Conservation (phyloP, 2,329 filamentous ascomycete genomes). For the Xylariaceae sp. region DNA sequence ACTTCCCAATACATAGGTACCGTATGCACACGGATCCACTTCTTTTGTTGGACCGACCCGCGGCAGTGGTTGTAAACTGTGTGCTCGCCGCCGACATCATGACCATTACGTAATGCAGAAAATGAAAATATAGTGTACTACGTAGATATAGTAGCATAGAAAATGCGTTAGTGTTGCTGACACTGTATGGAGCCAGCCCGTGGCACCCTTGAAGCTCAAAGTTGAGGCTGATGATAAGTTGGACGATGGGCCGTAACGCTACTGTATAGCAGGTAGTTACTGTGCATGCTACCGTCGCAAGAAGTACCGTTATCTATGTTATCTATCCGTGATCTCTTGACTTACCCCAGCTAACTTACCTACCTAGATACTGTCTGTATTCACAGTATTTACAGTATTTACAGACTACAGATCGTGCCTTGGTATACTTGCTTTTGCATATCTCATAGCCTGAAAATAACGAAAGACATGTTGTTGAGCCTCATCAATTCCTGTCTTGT, state of each 20-base stretch:
- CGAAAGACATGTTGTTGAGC: conserved; percentile 13
- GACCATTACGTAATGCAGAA: no score
- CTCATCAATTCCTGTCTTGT: not conserved
- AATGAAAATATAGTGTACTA: no score
- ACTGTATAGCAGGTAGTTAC: not conserved
- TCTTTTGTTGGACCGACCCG: conserved; percentile 31
- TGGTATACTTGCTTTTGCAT: no score
- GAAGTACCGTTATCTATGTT: no score
- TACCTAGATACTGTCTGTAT: not conserved
- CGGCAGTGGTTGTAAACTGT: conserved; percentile 33
- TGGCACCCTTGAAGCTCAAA: conserved; percentile 11
- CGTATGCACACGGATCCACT: conserved; percentile 17
- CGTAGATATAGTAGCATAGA: no score
- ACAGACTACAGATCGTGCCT: not conserved
- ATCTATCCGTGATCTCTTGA: no score
- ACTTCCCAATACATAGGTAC: not conserved
- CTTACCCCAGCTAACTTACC: no score
- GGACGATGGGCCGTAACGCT: conserved; percentile 9
- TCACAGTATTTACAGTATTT: conserved; percentile 10
- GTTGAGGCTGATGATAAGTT: conserved; percentile 21
- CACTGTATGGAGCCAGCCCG: conserved; percentile 27
- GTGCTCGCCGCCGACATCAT: no score
- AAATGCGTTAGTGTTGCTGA: conserved; percentile 7
- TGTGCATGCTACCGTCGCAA: no score
- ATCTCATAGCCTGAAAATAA: no score